Percentiles rank a stretch among this genome's conserved stretches.
phyloP scores from a whole-genome alignment of 139 green algal species.

The Haematococcus lacustris region DNA sequence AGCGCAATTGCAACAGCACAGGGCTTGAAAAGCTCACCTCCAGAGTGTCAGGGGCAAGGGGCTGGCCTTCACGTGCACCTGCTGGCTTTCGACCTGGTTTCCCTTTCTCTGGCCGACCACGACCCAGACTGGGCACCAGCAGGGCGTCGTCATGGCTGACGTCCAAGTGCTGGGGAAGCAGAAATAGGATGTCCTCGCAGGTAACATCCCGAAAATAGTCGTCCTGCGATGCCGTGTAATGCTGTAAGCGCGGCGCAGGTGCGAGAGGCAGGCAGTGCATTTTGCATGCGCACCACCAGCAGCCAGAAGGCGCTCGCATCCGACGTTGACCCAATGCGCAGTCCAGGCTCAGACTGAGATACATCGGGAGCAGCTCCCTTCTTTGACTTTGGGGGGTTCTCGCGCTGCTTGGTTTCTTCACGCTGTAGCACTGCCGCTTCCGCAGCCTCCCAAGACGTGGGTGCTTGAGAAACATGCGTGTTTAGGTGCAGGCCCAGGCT shows the following conservation, averaged over 20 bases:
- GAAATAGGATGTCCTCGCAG: constrained; percentile 52
- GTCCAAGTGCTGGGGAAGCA: constrained; percentile 31
- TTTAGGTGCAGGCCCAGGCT: too few species aligned
- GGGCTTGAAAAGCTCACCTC: too few species aligned
- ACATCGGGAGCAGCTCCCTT: not conserved
- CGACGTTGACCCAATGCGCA: not conserved
- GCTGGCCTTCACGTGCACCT: too few species aligned
- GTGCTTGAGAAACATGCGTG: too few species aligned
- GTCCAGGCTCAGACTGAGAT: not conserved
- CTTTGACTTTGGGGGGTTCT: not conserved
- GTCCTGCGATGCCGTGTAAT: constrained; percentile 38
- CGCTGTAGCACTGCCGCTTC: not conserved
- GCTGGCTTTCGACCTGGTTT: not conserved
- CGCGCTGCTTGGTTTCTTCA: too few species aligned
- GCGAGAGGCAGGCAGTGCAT: too few species aligned
- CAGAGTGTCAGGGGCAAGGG: too few species aligned
- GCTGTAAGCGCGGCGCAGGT: too few species aligned
- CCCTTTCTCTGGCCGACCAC: too few species aligned
- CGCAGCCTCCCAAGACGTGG: not conserved
- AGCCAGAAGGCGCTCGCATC: constrained; percentile 2
- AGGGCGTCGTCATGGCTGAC: constrained; percentile 48
- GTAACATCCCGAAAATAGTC: constrained; percentile 73
- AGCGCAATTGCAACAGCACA: too few species aligned
- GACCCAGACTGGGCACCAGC: constrained; percentile 39
- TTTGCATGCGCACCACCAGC: not conserved